A percentile compares a stretch with the other conserved stretches of the same genome.
phyloP scores from a whole-genome alignment of 2,329 filamentous ascomycete genomes.

The Phyllosticta citribraziliensis region DNA sequence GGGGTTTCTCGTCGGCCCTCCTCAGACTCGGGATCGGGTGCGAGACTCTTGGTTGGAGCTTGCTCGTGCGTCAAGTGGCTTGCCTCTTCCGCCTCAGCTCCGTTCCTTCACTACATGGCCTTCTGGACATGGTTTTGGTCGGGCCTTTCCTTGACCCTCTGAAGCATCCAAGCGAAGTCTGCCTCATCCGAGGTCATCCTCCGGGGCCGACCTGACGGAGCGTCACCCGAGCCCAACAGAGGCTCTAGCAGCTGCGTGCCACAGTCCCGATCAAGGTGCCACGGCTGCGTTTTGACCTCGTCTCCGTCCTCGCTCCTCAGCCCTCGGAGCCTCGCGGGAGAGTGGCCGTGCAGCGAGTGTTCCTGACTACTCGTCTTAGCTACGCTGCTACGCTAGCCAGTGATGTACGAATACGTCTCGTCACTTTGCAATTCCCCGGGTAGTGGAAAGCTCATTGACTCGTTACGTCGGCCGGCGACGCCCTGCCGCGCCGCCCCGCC shows the following conservation, averaged over 20 bases:
- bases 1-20: background rate
- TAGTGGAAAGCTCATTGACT: background rate
- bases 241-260: background rate
- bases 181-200: background rate
- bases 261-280: background rate
- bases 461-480: background rate
- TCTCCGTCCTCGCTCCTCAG: background rate
- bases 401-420: background rate
- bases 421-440: background rate
- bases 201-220: background rate
- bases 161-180: background rate
- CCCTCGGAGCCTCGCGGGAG: background rate
- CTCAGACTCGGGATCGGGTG: background rate
- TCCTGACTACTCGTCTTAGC: background rate
- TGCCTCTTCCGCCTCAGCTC: background rate
- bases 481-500: background rate
- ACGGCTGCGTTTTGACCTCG: background rate
- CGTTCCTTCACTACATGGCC: background rate
- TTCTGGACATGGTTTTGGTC: background rate
- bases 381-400: constrained; percentile 1
- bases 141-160: background rate
- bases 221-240: background rate
- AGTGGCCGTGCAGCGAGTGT: constrained; percentile 7
- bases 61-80: background rate
- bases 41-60: background rate